Evolutionary conservation across 495 filamentous ascomycete genomes (phyloP).

Genomic region (Aspergillus leporis): DNA sequence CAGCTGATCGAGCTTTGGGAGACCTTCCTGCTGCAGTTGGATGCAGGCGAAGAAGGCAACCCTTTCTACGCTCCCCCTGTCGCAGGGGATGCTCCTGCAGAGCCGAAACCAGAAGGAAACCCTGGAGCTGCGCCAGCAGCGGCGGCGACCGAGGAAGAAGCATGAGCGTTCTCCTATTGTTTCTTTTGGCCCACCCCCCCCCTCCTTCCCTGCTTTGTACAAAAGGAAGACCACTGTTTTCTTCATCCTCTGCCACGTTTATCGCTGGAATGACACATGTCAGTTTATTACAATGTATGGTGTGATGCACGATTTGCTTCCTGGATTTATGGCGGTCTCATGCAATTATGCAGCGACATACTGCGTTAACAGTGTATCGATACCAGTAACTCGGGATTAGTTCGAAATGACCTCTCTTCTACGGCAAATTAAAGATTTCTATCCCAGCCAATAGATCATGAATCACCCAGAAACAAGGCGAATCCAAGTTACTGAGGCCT

Average conservation of each 20-base stretch:
- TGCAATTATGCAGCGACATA: constrained; percentile 15
- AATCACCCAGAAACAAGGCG: neutral
- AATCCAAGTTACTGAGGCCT: neutral
- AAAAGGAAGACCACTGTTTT: constrained; percentile 14
- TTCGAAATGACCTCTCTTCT: constrained; percentile 3
- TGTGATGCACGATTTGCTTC: constrained; percentile 15
- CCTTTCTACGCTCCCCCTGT: constrained; percentile 69
- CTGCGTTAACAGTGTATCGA: constrained; percentile 15
- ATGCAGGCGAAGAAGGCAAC: constrained; percentile 85
- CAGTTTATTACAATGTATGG: constrained; percentile 13
- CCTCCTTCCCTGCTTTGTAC: constrained; percentile 18
- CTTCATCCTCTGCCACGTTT: constrained; percentile 3
- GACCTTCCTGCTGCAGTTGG: constrained; percentile 92
- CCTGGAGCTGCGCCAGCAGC: constrained; percentile 32
- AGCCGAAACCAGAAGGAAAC: constrained; percentile 24
- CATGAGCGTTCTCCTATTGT: constrained; percentile 18
- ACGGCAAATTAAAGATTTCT: neutral
- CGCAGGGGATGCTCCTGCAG: constrained; percentile 21
- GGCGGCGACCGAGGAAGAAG: constrained; percentile 38
- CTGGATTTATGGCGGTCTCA: constrained; percentile 17
- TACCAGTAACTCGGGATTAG: constrained; percentile 9
- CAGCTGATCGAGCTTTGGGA: constrained; percentile 99
- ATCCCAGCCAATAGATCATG: neutral
- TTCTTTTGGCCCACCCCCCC: neutral
- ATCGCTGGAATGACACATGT: constrained; percentile 2